Evolutionary conservation across 1,284 basidiomycete species (phyloP), one percentile per base, ranked within the genome.

Genomic region (Cryptococcus sp.): DNA sequence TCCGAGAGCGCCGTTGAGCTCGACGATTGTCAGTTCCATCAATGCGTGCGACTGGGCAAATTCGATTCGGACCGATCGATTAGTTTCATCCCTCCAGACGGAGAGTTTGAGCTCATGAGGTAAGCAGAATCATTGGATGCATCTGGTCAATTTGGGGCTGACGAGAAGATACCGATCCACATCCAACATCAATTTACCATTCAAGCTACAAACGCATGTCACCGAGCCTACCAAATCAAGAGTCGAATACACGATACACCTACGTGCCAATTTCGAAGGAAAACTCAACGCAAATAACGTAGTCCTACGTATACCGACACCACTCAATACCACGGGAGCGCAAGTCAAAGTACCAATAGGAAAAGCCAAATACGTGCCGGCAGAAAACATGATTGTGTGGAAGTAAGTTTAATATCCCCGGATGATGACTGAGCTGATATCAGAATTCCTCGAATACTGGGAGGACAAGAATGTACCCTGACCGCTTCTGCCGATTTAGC

Each of bases 41-140:
- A 98, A 75, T 99, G 96, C 74, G 96, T 98, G 39, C 84, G 91
- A 54, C 78, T 98, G 39, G 86, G 87, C 61, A 92, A 93, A 74
- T 98, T 97, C 72, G 93, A 98, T 70, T 85, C 87, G 14, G 87
- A 86, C 57, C 81, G 94, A 40, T 91, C 88, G 3, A 98, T 98
- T 76, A 90, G 86, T 64, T 98, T 98, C 73, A 86, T 98, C 45
- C 96, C 96, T 1, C 96, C 96, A 1, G 96, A 99, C 68, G 96
- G 96, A 39, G 96, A 98, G 72, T 99, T 98, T 67, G 96, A 98
- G 75, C 80, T 99, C 39, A 98, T 99, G 96, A 83, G 85, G 88
- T 87, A 50, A 55, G 79, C 72, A 49, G 45, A 40, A 48, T 7
- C 14, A 5, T 39, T 14, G 10, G 16, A 34, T 9, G 9, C 45